phyloP scores from a whole-genome alignment of 1,139 yeast species.

The Pichia sp. region DNA sequence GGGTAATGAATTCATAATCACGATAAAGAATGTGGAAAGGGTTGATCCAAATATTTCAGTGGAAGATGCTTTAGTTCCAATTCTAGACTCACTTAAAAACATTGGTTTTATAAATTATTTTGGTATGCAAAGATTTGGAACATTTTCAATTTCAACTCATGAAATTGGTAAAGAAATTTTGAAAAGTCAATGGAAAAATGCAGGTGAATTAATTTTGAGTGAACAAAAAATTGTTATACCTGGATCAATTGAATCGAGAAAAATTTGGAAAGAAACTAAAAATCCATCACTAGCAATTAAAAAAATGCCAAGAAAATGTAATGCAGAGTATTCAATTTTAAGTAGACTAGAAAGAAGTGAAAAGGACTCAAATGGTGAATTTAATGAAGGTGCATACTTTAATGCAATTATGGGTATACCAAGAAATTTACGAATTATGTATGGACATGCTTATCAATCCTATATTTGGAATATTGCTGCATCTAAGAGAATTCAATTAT shows the following conservation, averaged over 20 bases:
- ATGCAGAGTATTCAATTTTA: slow-evolving; percentile 76
- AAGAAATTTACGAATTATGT: slow-evolving; percentile 86
- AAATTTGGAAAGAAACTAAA: slow-evolving; percentile 68
- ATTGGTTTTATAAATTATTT: slow-evolving; percentile 87
- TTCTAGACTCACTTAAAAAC: slow-evolving; percentile 52
- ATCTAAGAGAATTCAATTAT: slow-evolving; percentile 64
- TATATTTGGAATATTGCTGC: slow-evolving; percentile 90
- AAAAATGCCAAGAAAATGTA: slow-evolving; percentile 78
- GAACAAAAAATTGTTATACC: slow-evolving; percentile 84
- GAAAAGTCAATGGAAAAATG: slow-evolving; percentile 70
- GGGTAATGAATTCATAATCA: slow-evolving; percentile 85
- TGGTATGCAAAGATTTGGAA: slow-evolving; percentile 97
- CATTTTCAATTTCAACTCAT: slow-evolving; percentile 89
- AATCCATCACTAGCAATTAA: slow-evolving; percentile 61
- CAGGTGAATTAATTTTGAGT: slow-evolving; percentile 68
- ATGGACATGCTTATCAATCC: slow-evolving; percentile 95
- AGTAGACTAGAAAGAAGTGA: slow-evolving; percentile 44
- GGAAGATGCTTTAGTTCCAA: slow-evolving; percentile 40
- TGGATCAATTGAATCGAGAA: slow-evolving; percentile 75
- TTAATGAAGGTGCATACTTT: slow-evolving; percentile 48
- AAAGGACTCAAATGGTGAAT: slow-evolving; percentile 42
- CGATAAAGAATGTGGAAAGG: slow-evolving; percentile 62
- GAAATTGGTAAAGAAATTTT: slow-evolving; percentile 69
- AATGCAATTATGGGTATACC: slow-evolving; percentile 89
- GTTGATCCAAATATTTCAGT: slow-evolving; percentile 31